These are phyloP conservation scores for Xylaria sp. DNA, from an alignment of 2,329 filamentous ascomycete genomes.

Conservation along the genomic window DNA sequence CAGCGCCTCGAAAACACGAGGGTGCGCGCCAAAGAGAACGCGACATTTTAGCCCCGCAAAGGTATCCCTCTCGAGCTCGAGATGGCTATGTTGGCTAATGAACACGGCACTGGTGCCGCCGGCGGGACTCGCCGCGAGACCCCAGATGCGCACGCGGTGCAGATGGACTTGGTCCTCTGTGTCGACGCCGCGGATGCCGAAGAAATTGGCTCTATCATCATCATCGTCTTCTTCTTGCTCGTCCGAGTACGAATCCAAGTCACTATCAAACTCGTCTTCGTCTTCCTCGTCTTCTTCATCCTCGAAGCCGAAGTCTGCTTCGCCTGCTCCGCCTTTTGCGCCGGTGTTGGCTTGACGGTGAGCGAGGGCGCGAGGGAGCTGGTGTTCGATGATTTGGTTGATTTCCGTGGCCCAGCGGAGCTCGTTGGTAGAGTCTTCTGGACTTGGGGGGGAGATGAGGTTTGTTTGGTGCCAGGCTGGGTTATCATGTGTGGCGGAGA, in stretches of 20 bases:
- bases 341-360: conserved; percentile 51
- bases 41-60: conserved; percentile 53
- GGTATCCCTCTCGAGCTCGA: conserved; percentile 58
- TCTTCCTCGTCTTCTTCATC: conserved; percentile 27
- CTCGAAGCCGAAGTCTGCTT: conserved; percentile 44
- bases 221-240: conserved; percentile 39
- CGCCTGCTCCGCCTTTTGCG: conserved; percentile 48
- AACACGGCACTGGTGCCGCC: conserved; percentile 64
- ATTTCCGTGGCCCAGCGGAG: conserved; percentile 63
- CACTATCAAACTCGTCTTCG: conserved; percentile 44
- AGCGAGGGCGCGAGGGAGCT: conserved; percentile 59
- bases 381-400: conserved; percentile 56
- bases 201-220: conserved; percentile 34
- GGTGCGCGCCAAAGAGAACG: conserved; percentile 52
- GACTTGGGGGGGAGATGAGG: conserved; percentile 46
- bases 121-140: conserved; percentile 62
- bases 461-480: conserved; percentile 66
- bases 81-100: conserved; percentile 60
- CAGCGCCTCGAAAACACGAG: conserved; percentile 14
- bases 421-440: conserved; percentile 15
- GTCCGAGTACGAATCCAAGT: conserved; percentile 38
- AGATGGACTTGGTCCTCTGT: conserved; percentile 58
- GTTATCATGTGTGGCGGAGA: conserved; percentile 63
- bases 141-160: conserved; percentile 65
- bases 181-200: conserved; percentile 46